These are phyloP conservation scores for Penstemon barbatus DNA, from an alignment of 257 asterid species.

Conservation along the genomic window DNA sequence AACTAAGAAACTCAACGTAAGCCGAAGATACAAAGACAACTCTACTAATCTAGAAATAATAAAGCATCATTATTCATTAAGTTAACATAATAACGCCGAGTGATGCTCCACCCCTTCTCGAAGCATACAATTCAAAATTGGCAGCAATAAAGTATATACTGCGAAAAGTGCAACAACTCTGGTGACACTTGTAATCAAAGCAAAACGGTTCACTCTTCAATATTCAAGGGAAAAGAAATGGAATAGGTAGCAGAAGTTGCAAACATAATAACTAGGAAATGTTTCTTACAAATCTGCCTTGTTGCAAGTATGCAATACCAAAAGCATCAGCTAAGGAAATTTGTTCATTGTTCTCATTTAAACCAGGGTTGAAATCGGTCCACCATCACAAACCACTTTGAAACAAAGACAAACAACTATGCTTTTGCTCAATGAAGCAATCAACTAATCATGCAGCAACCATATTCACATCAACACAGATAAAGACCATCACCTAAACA, in stretches of 20 bases:
- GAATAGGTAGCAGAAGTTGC: neutral
- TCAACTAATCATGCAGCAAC: no score
- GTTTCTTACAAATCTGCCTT: no score
- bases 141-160: neutral
- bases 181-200: neutral
- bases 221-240: neutral
- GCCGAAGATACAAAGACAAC: neutral
- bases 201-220: neutral
- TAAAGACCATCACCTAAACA: no score
- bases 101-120: neutral
- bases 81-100: constrained; percentile 17
- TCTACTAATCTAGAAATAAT: neutral
- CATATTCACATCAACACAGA: no score
- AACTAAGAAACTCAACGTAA: no score
- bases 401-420: no score
- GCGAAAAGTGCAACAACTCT: neutral
- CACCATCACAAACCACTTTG: no score
- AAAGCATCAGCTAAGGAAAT: no score
- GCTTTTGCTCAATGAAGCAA: no score
- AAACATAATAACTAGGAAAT: neutral
- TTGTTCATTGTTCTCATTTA: no score
- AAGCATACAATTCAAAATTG: neutral
- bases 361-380: no score
- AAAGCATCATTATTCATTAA: constrained; percentile 7
- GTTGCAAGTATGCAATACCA: no score